A percentile compares a stretch with the other conserved stretches of the same genome.
Evolutionary conservation across 495 filamentous ascomycete genomes (phyloP).

Genomic region (Tuber calosporum): DNA sequence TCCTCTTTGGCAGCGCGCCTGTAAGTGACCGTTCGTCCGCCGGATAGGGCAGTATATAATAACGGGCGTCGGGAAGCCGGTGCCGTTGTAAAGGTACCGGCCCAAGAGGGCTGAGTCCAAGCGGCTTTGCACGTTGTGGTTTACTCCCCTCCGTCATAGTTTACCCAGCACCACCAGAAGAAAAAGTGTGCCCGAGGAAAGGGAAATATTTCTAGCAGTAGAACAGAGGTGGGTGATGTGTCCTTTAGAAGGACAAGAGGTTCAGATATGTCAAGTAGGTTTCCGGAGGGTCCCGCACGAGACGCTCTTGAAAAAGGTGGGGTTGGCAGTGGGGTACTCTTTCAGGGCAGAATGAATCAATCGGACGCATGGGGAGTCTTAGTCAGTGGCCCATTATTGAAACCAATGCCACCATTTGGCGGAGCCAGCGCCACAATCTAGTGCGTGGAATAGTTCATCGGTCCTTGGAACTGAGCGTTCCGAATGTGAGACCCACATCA

Average conservation of each 20-base stretch:
- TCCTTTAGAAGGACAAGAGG: neutral
- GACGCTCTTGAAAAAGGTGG: neutral
- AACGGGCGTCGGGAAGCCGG: neutral
- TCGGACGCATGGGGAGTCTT: neutral
- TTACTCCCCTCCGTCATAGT: neutral
- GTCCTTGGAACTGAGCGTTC: neutral
- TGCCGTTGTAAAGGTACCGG: neutral
- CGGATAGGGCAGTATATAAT: neutral
- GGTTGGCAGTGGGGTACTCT: neutral
- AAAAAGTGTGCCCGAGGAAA: neutral
- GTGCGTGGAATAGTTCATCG: conserved; percentile 2
- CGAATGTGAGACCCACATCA: neutral
- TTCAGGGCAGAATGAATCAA: neutral
- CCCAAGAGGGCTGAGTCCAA: neutral
- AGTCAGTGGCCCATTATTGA: neutral
- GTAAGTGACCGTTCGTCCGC: neutral
- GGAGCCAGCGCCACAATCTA: neutral
- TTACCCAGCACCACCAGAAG: neutral
- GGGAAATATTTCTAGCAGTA: neutral
- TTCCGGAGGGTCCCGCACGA: neutral
- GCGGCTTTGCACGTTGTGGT: neutral
- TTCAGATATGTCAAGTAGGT: neutral
- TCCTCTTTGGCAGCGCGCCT: neutral
- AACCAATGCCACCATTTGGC: neutral
- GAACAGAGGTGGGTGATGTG: neutral